Evolutionary conservation across 306 rosid genomes (phyloP).

Genomic region (Delonix regia): DNA sequence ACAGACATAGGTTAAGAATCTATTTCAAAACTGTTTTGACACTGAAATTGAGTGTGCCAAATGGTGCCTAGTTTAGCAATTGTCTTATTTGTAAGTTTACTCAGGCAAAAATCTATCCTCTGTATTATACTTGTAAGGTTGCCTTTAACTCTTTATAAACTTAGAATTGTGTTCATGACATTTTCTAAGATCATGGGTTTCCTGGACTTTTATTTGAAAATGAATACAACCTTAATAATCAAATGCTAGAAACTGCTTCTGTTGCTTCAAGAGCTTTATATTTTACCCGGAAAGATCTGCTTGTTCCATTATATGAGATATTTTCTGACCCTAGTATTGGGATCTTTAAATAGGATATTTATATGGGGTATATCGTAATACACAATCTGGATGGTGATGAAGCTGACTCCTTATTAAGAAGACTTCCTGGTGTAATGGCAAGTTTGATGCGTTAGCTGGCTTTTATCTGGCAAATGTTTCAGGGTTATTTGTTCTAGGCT

Average conservation of each 20-base stretch:
- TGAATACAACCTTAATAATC: constrained; percentile 33
- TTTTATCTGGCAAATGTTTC: constrained; percentile 50
- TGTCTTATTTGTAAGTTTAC: constrained; percentile 20
- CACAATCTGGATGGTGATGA: constrained; percentile 69
- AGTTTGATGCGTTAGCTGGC: constrained; percentile 60
- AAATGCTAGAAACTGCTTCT: constrained; percentile 48
- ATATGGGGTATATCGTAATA: constrained; percentile 61
- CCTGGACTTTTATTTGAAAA: constrained; percentile 32
- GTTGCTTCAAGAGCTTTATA: constrained; percentile 52
- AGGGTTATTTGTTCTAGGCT: constrained; percentile 53
- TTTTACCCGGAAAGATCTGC: constrained; percentile 56
- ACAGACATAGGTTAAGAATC: background rate
- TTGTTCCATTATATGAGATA: constrained; percentile 49
- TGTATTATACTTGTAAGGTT: constrained; percentile 17
- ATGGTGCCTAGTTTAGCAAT: constrained; percentile 5
- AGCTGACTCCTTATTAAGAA: constrained; percentile 66
- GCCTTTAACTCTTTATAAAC: background rate
- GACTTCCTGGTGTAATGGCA: constrained; percentile 66
- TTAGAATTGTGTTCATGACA: constrained; percentile 20
- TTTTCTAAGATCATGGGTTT: constrained; percentile 34
- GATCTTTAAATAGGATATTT: constrained; percentile 73
- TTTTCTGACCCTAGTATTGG: constrained; percentile 64
- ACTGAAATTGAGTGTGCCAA: constrained; percentile 4
- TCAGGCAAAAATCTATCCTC: constrained; percentile 6
- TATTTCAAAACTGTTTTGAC: background rate